phyloP scores from a whole-genome alignment of 768 basidiomycete species.

The Kwoniella europaea region DNA sequence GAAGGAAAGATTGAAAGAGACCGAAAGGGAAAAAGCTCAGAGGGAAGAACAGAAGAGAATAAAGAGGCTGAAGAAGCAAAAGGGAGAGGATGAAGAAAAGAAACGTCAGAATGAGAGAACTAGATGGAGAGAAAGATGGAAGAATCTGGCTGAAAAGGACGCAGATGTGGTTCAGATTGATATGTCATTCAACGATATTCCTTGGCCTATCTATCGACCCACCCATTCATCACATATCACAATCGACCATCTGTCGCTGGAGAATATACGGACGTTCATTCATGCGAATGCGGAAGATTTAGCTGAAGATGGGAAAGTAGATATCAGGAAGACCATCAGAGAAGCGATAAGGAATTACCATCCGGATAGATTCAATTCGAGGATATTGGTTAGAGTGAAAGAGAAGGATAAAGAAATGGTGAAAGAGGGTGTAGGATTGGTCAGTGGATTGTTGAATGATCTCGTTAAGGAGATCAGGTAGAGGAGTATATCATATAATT shows the following conservation, averaged over 20 bases:
- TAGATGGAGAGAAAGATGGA: constrained; percentile 44
- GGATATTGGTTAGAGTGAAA: constrained; percentile 44
- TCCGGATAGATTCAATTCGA: constrained; percentile 57
- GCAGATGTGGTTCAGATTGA: constrained; percentile 28
- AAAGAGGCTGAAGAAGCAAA: constrained; percentile 33
- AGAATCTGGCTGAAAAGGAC: constrained; percentile 24
- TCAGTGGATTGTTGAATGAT: constrained; percentile 54
- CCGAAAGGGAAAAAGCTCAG: constrained; percentile 33
- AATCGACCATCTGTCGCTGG: constrained; percentile 28
- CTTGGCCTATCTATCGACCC: constrained; percentile 54
- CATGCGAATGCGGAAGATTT: constrained; percentile 26
- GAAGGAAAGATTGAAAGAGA: constrained; percentile 58
- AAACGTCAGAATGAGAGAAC: constrained; percentile 33
- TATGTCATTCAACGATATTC: constrained; percentile 47
- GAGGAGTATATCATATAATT: too few relatives aligned
- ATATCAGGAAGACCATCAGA: constrained; percentile 65
- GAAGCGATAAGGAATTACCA: constrained; percentile 64
- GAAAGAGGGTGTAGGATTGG: constrained; percentile 53
- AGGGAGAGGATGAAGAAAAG: constrained; percentile 30
- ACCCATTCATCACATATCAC: constrained; percentile 2
- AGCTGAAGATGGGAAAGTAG: constrained; percentile 55
- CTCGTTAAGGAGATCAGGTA: constrained; percentile 31
- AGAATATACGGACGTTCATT: constrained; percentile 44
- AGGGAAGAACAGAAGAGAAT: constrained; percentile 33
- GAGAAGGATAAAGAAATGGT: constrained; percentile 50